Evolutionary conservation across 371 early-diverging fungal genomes (phyloP).

Genomic region (Mortierella sp.): DNA sequence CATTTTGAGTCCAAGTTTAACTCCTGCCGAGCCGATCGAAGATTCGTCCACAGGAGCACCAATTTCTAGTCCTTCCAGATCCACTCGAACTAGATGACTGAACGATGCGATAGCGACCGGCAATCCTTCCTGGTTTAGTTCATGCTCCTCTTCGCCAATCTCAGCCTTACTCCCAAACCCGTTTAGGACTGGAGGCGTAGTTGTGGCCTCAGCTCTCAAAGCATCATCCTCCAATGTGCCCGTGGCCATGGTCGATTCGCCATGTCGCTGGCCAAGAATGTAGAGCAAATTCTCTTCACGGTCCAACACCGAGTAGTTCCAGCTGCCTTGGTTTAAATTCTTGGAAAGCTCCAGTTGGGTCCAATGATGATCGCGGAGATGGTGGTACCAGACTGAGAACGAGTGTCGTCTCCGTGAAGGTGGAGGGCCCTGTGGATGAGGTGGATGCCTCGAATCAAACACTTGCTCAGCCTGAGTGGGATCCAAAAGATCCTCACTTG

Average conservation of each 20-base stretch:
- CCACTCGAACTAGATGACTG: constrained; percentile 71
- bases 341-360: constrained; percentile 56
- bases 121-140: too few relatives aligned
- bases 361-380: constrained; percentile 56
- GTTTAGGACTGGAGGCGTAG: not conserved
- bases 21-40: constrained; percentile 58
- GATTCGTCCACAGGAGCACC: constrained; percentile 57
- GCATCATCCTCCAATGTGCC: too few relatives aligned
- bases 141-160: not conserved
- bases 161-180: not conserved
- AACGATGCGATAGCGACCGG: constrained; percentile 38
- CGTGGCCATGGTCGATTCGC: too few relatives aligned
- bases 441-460: not conserved
- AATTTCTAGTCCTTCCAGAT: constrained; percentile 75
- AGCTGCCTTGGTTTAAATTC: constrained; percentile 56
- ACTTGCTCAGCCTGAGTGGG: not conserved
- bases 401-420: constrained; percentile 45
- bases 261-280: constrained; percentile 56
- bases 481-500: constrained; percentile 1
- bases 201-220: too few relatives aligned
- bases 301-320: constrained; percentile 62
- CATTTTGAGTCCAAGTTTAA: constrained; percentile 70
- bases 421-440: constrained; percentile 17
- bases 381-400: constrained; percentile 60
- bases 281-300: constrained; percentile 56